Evolutionary conservation across 2,329 filamentous ascomycete species (phyloP), one percentile per base, ranked within the genome.

Genomic region (Neonectria magnoliae): DNA sequence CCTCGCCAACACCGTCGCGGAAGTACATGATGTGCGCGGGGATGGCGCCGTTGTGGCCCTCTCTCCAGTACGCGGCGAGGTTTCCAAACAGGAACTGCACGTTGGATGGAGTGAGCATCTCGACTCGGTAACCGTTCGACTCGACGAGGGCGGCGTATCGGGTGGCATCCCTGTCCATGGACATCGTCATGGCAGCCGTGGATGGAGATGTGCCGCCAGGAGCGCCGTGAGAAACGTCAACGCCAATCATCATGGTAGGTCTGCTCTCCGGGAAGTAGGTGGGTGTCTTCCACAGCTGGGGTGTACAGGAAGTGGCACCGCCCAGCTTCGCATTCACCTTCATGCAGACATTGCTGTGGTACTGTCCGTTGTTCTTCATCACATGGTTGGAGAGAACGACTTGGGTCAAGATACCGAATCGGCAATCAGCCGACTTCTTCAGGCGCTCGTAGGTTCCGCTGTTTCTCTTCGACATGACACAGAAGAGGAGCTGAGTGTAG

Each of bases 251-350:
- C 85, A 97, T 91, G 0, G 93, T 96, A 1, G 78, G 76, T 0
- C 89, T 86, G 0, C 74, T 76, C 1, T 76, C 75, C 0, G 79
- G 79, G 55, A 81, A 81, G 64, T 79, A 81, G 0, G 74, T 78
- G 0, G 66, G 53, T 0, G 71, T 65, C 52, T 75, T 77, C 78
- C 78, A 80, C 0, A 79, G 75, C 5, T 77, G 72, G 13, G 69
- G 67, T 1, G 79, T 79, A 48, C 77, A 83, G 57, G 82, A 90
- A 1, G 93, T 98, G 0, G 88, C 86, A 6, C 96, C 96, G 14
- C 96, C 96, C 2, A 99, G 86, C 82, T 99, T 99, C 4, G 93
- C 92, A 73, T 99, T 98, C 69, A 99, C 89, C 82, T 99, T 99
- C 93, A 99, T 96, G 68, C 90, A 87, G 0, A 99, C 93, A 67